phyloP scores from a whole-genome alignment of 441 rosid genomes.

The Jatropha podagrica region DNA sequence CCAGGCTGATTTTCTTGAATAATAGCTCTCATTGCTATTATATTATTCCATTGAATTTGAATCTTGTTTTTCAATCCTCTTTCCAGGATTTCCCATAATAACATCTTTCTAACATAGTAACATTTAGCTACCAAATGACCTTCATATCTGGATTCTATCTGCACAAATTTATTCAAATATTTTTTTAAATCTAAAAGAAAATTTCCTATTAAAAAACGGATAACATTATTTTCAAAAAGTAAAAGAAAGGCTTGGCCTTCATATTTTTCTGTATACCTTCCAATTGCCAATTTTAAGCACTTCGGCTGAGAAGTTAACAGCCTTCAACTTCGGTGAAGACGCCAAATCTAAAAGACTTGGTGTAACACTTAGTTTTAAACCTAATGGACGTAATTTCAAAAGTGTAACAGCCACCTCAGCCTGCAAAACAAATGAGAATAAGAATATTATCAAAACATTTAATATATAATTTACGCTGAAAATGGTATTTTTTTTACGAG shows the following conservation, averaged over 20 bases:
- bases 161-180: background rate
- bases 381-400: slow-evolving; percentile 11
- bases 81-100: slow-evolving; percentile 57
- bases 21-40: slow-evolving; percentile 37
- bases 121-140: slow-evolving; percentile 60
- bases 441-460: background rate
- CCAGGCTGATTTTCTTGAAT: slow-evolving; percentile 33
- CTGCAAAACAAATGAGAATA: slow-evolving; percentile 8
- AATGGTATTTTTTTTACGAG: background rate
- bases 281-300: slow-evolving; percentile 47
- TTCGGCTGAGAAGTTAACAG: slow-evolving; percentile 37
- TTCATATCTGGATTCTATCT: slow-evolving; percentile 41
- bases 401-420: slow-evolving; percentile 10
- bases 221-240: background rate
- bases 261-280: slow-evolving; percentile 36
- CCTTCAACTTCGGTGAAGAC: slow-evolving; percentile 40
- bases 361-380: slow-evolving; percentile 24
- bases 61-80: slow-evolving; percentile 44
- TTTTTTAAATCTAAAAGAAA: background rate
- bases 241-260: too few species aligned
- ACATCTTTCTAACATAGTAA: slow-evolving; percentile 45
- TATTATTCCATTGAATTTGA: slow-evolving; percentile 57
- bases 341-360: background rate
- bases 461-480: background rate
- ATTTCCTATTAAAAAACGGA: background rate